Base-by-base conservation (phyloP, 31 red algal species). In the Odonthalia washingtoniensis region DNA sequence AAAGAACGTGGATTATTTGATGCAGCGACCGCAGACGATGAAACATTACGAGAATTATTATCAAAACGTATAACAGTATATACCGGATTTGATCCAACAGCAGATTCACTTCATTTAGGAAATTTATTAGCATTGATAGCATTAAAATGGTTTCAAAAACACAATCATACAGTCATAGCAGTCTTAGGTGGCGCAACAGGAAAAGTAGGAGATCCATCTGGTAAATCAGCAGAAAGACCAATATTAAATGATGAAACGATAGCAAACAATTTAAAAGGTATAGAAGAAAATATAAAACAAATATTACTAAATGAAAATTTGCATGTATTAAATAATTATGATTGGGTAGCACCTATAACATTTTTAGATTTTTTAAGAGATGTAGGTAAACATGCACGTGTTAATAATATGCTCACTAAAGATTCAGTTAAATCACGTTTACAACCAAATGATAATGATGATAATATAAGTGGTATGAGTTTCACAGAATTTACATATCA, bases 401-500 rank as follows among this genome's bases (percentile, higher is more conserved):
- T 99, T 40, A 92, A 94, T 34, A 90, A 57, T 32, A 99, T 98
- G 97, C 83, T 98, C 30, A 82, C 79, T 3, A 98, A 95, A 76
- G 97, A 98, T 69, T 92, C 94, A 44, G 97, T 96, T 39, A 84
- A 86, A 31, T 68, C 49, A 30, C 77, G 97, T 3, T 72, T 99
- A 69, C 60, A 95, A 2, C 77, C 9, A 6, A 60, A 61, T 31
- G 97, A 98, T 17, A 87, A 98, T 26, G n/a, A n/a, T n/a, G n/a
- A n/a, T n/a, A n/a, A n/a, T n/a, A n/a, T n/a, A n/a, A n/a, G n/a
- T n/a, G 97, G 97, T 42, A 91, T 99, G 37, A 93, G 89, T 16
- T 99, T 96, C 70, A 99, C 94, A 3, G 97, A 99, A 82, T 99
- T 99, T 67, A 95, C 92, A 14, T 99, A 99, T 75, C 91, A 96